Evolutionary conservation across 192 early-diverging fungal genomes (phyloP).

Genomic region (Coemansia reversa): DNA sequence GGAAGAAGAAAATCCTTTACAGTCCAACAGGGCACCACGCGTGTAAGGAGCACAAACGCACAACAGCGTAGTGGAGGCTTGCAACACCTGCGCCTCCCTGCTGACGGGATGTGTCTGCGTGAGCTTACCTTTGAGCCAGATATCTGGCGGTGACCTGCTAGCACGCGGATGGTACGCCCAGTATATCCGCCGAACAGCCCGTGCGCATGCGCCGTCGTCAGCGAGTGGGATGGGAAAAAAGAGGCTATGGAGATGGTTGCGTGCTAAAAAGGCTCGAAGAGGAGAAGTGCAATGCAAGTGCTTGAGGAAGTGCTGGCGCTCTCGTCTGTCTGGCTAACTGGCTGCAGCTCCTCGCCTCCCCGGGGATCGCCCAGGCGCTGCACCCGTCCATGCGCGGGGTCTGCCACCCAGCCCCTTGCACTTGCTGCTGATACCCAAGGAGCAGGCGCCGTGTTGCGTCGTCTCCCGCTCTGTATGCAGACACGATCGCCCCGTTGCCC

Average conservation of each 20-base stretch:
- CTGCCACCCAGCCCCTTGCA: constrained; percentile 2
- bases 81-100: constrained; percentile 10
- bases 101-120: neutral
- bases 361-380: constrained; percentile 9
- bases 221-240: neutral
- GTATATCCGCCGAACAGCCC: constrained; percentile 10
- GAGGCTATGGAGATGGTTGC: neutral
- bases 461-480: neutral
- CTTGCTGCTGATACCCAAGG: constrained; percentile 4
- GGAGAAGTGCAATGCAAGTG: constrained; percentile 1
- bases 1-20: neutral
- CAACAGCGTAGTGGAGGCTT: constrained; percentile 7
- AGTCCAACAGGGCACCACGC: neutral
- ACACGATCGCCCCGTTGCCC: constrained; percentile 15
- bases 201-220: constrained; percentile 11
- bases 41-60: neutral
- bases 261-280: neutral
- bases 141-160: neutral
- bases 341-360: constrained; percentile 8
- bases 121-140: constrained; percentile 8
- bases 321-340: neutral
- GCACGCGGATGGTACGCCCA: constrained; percentile 4
- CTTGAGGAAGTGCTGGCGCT: neutral
- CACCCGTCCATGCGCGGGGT: neutral
- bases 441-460: too few species aligned